A percentile compares a stretch with the other conserved stretches of the same genome.
These are phyloP conservation scores for Mortierella sp. DNA, from an alignment of 371 early-diverging fungal species.

Conservation along the genomic window DNA sequence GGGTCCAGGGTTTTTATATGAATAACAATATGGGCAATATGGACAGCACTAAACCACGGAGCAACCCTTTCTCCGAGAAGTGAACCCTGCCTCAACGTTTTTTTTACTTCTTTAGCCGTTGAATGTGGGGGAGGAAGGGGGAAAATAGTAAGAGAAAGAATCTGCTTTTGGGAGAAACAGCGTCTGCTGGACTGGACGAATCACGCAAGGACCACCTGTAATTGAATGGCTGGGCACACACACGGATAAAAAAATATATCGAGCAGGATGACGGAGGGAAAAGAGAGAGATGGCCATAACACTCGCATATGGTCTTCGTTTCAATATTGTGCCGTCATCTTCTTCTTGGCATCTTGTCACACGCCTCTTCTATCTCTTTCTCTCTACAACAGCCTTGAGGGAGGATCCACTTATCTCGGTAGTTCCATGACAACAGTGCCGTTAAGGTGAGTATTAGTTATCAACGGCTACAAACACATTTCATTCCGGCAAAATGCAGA, in stretches of 20 bases:
- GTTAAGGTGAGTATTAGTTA: background rate
- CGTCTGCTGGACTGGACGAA: background rate
- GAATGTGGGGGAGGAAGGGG: background rate
- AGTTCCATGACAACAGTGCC: background rate
- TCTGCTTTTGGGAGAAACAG: background rate
- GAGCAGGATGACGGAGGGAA: background rate
- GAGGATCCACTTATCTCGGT: background rate
- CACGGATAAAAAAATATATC: background rate
- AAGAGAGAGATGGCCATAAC: background rate
- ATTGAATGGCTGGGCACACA: background rate
- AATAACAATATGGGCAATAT: no score
- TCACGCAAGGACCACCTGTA: background rate
- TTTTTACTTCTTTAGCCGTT: background rate
- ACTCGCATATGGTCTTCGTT: background rate
- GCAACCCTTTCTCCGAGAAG: constrained; percentile 10
- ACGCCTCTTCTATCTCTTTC: background rate
- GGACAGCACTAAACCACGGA: background rate
- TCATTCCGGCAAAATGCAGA: constrained; percentile 3
- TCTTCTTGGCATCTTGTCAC: background rate
- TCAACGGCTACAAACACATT: background rate
- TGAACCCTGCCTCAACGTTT: background rate
- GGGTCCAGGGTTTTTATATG: background rate
- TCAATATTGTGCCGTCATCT: background rate
- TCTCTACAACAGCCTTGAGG: background rate
- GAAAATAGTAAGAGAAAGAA: background rate